These are phyloP conservation scores for Emergomyces pasteurianus DNA, from an alignment of 2,329 filamentous ascomycete genomes.

Conservation along the genomic window DNA sequence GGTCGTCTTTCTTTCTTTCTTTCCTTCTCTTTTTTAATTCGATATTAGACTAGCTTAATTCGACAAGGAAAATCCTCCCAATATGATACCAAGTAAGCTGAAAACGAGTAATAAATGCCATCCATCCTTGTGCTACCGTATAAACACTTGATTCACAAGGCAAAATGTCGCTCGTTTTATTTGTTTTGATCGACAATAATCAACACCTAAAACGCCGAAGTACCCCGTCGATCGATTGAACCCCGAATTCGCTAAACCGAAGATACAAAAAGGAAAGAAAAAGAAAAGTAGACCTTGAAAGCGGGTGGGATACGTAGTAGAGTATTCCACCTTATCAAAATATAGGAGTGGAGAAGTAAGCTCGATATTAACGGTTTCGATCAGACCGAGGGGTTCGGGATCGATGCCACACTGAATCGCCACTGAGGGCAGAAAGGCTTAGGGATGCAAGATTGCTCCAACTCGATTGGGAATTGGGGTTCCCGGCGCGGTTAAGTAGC, in stretches of 20 bases:
- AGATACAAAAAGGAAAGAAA: constrained; percentile 2
- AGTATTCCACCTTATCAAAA: constrained; percentile 3
- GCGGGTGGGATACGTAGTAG: neutral
- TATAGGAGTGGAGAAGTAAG: constrained; percentile 8
- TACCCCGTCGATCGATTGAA: neutral
- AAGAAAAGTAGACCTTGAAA: neutral
- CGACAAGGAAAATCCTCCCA: neutral
- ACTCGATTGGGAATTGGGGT: constrained; percentile 21
- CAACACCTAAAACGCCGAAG: neutral
- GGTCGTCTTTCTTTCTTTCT: neutral
- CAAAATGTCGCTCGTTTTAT: neutral
- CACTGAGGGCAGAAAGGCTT: constrained; percentile 35
- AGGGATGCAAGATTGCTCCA: constrained; percentile 35
- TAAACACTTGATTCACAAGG: neutral
- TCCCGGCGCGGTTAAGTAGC: constrained; percentile 17
- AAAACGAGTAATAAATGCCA: neutral
- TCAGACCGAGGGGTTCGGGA: constrained; percentile 21
- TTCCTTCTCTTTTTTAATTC: neutral
- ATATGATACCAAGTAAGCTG: neutral
- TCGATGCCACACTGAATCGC: constrained; percentile 36
- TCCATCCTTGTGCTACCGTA: neutral
- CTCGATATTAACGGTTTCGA: constrained; percentile 23
- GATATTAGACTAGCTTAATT: neutral
- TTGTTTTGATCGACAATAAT: neutral
- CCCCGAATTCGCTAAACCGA: constrained; percentile 1